Evolutionary conservation across 331 rosid genomes (phyloP).

Genomic region (Arachis monticola): DNA sequence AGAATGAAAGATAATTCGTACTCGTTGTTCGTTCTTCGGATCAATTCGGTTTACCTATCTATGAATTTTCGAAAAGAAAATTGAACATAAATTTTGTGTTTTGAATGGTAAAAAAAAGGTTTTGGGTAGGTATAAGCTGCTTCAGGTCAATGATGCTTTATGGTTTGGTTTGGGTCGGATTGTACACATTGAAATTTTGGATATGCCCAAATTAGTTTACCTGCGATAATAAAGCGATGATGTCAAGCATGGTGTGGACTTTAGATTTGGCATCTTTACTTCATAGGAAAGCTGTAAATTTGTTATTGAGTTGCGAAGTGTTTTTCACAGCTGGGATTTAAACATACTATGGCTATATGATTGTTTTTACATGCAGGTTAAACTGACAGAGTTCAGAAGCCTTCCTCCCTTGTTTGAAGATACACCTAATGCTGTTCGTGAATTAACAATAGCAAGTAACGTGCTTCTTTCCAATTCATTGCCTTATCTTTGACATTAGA

Average conservation of each 20-base stretch:
- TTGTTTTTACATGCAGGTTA: conserved; percentile 56
- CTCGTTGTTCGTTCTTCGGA: background rate
- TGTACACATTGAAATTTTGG: background rate
- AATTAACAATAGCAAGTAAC: conserved; percentile 86
- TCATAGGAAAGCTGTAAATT: background rate
- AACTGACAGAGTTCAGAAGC: conserved; percentile 79
- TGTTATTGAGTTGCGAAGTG: conserved; percentile 18
- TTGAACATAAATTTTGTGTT: background rate
- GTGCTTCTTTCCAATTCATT: conserved; percentile 33
- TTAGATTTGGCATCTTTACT: background rate
- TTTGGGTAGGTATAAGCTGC: background rate
- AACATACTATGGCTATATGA: background rate
- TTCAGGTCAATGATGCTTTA: background rate
- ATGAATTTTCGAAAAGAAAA: background rate
- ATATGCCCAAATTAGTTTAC: background rate
- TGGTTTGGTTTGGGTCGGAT: background rate
- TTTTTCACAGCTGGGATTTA: background rate
- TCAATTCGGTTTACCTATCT: conserved; percentile 4
- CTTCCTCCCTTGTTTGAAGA: conserved; percentile 91
- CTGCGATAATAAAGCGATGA: background rate
- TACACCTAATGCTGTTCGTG: conserved; percentile 72
- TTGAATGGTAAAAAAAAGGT: background rate
- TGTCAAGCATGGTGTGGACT: conserved; percentile 1
- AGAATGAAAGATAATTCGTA: background rate
- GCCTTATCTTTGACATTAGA: background rate